Conservation (phyloP, 1,284 basidiomycete species). For the Ceratobasidium sp. region DNA sequence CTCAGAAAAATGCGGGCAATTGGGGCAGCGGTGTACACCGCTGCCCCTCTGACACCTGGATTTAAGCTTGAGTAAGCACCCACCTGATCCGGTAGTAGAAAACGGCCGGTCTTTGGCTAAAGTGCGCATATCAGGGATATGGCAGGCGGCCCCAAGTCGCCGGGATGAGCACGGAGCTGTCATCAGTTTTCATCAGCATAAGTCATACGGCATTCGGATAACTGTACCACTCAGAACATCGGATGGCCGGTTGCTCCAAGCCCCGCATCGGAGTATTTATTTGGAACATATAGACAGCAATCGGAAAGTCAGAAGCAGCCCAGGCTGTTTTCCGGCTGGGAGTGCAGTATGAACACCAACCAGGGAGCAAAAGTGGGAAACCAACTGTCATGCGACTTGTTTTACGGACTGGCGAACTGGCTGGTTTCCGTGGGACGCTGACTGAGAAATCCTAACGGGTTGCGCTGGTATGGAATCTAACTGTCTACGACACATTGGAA, state of each 20-base stretch:
- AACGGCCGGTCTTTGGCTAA: background rate
- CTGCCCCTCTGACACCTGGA: background rate
- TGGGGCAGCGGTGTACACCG: no score
- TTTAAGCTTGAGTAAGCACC: slow-evolving; percentile 1
- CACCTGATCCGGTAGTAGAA: background rate
- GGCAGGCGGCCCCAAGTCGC: background rate
- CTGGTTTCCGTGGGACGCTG: background rate
- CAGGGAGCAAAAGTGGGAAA: background rate
- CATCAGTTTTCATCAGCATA: background rate
- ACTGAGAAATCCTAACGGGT: background rate
- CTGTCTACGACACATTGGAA: background rate
- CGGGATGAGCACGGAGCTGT: background rate
- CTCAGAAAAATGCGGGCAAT: no score
- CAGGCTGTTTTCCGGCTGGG: background rate
- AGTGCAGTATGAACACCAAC: background rate
- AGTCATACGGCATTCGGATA: background rate
- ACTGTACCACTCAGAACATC: background rate
- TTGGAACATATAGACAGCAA: background rate
- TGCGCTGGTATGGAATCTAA: background rate
- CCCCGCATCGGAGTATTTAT: background rate
- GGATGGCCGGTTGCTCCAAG: background rate
- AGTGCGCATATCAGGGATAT: background rate
- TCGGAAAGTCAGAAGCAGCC: background rate
- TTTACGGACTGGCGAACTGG: background rate
- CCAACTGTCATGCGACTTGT: background rate